Percentiles rank a stretch among this genome's conserved stretches.
Conservation (phyloP, 2,329 filamentous ascomycete species). For the Daldinia eschscholtzii region DNA sequence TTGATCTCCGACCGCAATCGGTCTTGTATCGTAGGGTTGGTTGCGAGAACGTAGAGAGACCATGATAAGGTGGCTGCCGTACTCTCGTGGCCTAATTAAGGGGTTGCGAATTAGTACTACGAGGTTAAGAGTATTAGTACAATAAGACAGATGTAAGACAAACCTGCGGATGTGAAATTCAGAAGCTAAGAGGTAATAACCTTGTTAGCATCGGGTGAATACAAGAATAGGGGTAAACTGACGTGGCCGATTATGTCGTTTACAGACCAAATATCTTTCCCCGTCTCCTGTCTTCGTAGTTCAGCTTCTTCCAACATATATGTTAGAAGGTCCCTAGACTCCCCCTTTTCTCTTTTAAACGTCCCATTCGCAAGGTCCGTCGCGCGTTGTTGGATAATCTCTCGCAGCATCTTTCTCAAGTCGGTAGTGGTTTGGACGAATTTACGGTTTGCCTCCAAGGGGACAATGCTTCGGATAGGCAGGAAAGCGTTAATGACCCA, state of each 20-base stretch:
- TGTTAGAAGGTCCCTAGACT: conserved; percentile 48
- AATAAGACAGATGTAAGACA: conserved; percentile 43
- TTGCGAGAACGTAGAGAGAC: conserved; percentile 52
- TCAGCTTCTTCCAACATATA: conserved; percentile 51
- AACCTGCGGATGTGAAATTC: conserved; percentile 44
- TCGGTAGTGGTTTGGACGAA: conserved; percentile 54
- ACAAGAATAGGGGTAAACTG: conserved; percentile 7
- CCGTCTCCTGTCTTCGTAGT: conserved; percentile 41
- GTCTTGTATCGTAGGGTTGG: conserved; percentile 51
- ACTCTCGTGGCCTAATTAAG: conserved; percentile 53
- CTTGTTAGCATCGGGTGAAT: conserved; percentile 16
- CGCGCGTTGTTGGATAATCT: conserved; percentile 50
- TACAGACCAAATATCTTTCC: conserved; percentile 49
- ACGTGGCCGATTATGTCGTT: conserved; percentile 53
- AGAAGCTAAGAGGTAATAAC: conserved; percentile 19
- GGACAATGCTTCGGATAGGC: conserved; percentile 54
- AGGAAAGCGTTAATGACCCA: conserved; percentile 52
- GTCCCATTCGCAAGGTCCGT: conserved; percentile 47
- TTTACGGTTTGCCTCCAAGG: conserved; percentile 55
- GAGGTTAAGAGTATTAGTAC: conserved; percentile 12
- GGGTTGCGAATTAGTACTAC: neutral
- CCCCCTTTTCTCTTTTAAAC: conserved; percentile 41
- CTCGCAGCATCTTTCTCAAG: conserved; percentile 53
- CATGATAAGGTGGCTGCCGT: conserved; percentile 53
- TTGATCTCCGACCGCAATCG: conserved; percentile 52